Evolutionary conservation across 768 basidiomycete genomes (phyloP), one percentile per base, ranked within the genome.

Genomic region (Hysterangium stoloniferum): DNA sequence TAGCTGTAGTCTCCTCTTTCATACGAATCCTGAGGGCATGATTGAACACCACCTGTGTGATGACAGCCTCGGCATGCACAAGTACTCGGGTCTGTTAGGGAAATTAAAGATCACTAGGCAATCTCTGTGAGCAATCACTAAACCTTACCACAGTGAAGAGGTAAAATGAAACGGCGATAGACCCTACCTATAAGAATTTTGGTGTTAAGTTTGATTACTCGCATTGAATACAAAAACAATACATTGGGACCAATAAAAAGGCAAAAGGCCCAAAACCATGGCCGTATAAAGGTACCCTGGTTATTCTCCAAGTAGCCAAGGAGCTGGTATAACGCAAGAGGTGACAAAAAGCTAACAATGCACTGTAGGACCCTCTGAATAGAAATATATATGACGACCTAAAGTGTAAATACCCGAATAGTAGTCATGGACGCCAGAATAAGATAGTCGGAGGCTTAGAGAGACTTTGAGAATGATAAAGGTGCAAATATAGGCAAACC

Each of bases 11-110:
- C 24, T 69, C 69, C 49, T 68, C 64, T 28, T 61, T 66, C 62
- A 70, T 64, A 27, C 83, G 73, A 38, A 86, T 77, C 25, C 80
- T 73, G 4, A 90, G 70, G 1, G 77, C 64, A 55, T 79, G 77
- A 45, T 76, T 70, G 59, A 78, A 78, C n/a, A 79, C 59, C 12
- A 78, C 67, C 57, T 77, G 74, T 22, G 75, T 75, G 57, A 77
- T 55, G 55, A 84, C 63, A 29, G 66, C 71, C 58, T 84, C 78
- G 4, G 65, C 56, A 4, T 73, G 76, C 9, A 78, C 73, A 22
- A 74, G 56, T 7, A 67, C 62, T 4, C 76, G 66, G 1, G 74
- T 79, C 60, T 62, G 38, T 24, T 33, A 12, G n/a, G 28, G n/a
- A 32, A 17, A 6, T 17, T 15, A 46, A n/a, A 24, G 43, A n/a